Evolutionary conservation across 257 asterid species (phyloP).

Genomic region (Gentiana dahurica): DNA sequence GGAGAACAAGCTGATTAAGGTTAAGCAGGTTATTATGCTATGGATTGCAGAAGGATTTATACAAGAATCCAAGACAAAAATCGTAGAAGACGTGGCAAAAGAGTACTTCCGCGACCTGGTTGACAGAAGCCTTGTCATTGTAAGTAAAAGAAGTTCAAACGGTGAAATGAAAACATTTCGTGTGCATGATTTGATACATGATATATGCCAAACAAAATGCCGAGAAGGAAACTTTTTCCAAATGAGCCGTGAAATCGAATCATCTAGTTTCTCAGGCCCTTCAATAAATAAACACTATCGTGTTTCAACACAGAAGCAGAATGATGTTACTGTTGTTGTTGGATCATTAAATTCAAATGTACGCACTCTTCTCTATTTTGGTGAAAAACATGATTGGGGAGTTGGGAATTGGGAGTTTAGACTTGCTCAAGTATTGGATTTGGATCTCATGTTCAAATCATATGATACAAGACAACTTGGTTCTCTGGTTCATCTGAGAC

Average conservation of each 20-base stretch:
- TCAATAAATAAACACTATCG: not conserved
- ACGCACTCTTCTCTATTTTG: not conserved
- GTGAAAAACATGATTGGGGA: too few relatives aligned
- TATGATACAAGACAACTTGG: not conserved
- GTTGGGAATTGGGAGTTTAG: not conserved
- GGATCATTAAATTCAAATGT: too few relatives aligned
- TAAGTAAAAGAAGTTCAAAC: conserved; percentile 7
- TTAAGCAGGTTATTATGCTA: conserved; percentile 18
- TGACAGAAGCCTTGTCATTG: too few relatives aligned
- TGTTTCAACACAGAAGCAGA: not conserved
- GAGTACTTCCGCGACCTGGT: too few relatives aligned
- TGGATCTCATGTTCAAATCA: not conserved
- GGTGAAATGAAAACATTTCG: conserved; percentile 14
- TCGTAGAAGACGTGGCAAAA: conserved; percentile 18
- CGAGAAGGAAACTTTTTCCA: not conserved
- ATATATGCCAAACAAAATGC: not conserved
- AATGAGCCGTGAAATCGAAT: not conserved
- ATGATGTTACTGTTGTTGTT: too few relatives aligned
- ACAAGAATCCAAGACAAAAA: conserved; percentile 11
- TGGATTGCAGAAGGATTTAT: conserved; percentile 28
- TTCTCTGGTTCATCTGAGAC: not conserved
- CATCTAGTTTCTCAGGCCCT: too few relatives aligned
- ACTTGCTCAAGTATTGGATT: not conserved
- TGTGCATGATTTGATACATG: conserved; percentile 5
- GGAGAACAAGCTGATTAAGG: conserved; percentile 11